Evolutionary conservation across 2,329 filamentous ascomycete genomes (phyloP), one percentile per base, ranked within the genome.

Genomic region (Ophiocordyceps robertsii): DNA sequence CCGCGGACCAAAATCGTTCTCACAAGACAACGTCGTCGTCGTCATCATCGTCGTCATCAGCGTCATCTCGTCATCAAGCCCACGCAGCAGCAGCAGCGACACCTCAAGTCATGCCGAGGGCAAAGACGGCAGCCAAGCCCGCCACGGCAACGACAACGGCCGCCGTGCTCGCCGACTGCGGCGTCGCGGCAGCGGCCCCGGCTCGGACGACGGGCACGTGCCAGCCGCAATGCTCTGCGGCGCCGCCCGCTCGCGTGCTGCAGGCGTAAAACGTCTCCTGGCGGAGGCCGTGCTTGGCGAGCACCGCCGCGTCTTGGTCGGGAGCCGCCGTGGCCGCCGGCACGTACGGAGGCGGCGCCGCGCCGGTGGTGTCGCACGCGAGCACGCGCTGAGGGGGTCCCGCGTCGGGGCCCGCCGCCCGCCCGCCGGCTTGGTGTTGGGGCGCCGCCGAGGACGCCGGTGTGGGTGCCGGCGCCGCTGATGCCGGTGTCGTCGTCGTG

Each of bases 231-330:
- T 55, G 55, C 43, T 57, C 54, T n/a, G 45, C 39, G 10, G 54
- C 56, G 36, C 42, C 56, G 21, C 53, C 46, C 33, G 42, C 56
- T 17, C 54, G 45, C 35, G 57, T 61, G 40, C 44, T 49, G 48
- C 61, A 63, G 36, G 55, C 49, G 44, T 62, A 62, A 44, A 53
- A 60, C 1, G 59, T 63, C 27, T 53, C 53, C 44, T 62, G 58
- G 39, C 49, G 49, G 49, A 51, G 60, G 10, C 60, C 59, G 47
- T 59, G 49, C 38, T 52, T 51, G 21, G 54, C 52, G 4, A 59
- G 53, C 14, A 47, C 46, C 3, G 47, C 46, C 3, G 47, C 57
- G 30, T 52, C 53, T 31, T 59, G 56, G 24, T 56, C 52, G 1
- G 59, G 53, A n/a, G 56, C 51, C 13, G 58, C 54, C 4, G 60